Base-by-base conservation (phyloP, 176 grass and related monocot species). In the Oryza glumipatula region DNA sequence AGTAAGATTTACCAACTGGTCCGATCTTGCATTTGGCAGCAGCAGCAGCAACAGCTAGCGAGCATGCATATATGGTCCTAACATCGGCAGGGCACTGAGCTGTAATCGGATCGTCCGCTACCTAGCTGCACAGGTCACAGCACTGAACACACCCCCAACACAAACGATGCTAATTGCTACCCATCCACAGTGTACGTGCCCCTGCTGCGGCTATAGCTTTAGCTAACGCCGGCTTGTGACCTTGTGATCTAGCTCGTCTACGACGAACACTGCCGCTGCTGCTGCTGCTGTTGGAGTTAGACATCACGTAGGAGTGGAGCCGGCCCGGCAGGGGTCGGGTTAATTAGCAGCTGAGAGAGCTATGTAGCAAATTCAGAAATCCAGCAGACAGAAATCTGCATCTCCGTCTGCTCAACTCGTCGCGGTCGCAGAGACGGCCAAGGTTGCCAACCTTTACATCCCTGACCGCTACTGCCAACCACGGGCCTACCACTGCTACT, bases 71-170 rank as follows among this genome's bases (percentile, higher is more conserved):
- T 26, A 26, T 41, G 67, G 68, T 81, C 32, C 48, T 58, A 6
- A 39, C 2, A 32, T 6, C 79, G 24, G 70, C 47, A 72, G 66
- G 35, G 8, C 2, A 11, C 58, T 77, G 73, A 77, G 49, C 65
- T 70, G 74, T 46, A 33, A 77, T 19, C 15, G 38, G 77, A 85
- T 85, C 67, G 74, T 78, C 74, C 4, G 7, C 74, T 46, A 70
- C 74, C 54, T 21, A 56, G 43, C 0, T 32, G 3, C 6, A 56
- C 52, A 58, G 6, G 5, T 17, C 5, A 56, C 17, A 56, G 2
- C 52, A 15, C 52, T 6, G 14, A 38, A 38, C 17, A 38, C 17
- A 2, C 52, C 6, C 52, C 1, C 52, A 21, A 6, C 52, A 6
- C 52, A 58, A 58, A 19, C 17, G 54, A 58, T 58, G 16, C 15